phyloP scores from a whole-genome alignment of 2,329 filamentous ascomycete genomes.

The Neospermospora avenae region DNA sequence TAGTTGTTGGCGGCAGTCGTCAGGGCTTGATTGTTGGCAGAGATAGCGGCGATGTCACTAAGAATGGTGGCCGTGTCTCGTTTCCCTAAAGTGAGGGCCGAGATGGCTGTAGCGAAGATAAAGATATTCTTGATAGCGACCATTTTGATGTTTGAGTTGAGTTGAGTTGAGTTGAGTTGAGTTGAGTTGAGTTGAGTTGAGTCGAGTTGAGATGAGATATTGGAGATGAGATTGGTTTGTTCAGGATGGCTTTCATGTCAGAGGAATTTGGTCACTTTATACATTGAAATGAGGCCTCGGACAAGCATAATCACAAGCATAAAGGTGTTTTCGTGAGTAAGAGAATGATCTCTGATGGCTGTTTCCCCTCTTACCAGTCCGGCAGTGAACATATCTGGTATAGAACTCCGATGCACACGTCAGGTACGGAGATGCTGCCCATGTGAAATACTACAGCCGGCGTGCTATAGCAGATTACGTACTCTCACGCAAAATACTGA shows the following conservation, averaged over 20 bases:
- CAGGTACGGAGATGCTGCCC: neutral
- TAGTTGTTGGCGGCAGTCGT: constrained; percentile 43
- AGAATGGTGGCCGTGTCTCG: constrained; percentile 14
- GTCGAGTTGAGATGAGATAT: neutral
- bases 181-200: neutral
- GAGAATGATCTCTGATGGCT: neutral
- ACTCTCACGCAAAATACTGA: neutral
- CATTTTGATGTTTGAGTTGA: constrained; percentile 11
- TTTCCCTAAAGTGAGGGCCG: constrained; percentile 14
- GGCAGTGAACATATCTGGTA: neutral
- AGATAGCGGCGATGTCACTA: constrained; percentile 38
- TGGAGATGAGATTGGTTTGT: too few relatives aligned
- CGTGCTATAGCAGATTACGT: neutral
- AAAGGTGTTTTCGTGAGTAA: neutral
- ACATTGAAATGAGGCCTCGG: neutral
- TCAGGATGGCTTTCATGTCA: neutral
- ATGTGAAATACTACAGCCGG: neutral
- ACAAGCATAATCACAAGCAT: neutral
- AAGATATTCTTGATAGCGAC: constrained; percentile 21
- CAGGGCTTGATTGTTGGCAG: constrained; percentile 44
- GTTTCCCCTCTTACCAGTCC: neutral
- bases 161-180: too few relatives aligned
- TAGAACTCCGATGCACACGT: neutral
- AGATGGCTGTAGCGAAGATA: constrained; percentile 13
- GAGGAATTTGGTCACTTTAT: neutral